A percentile compares a stretch with the other conserved stretches of the same genome.
Evolutionary conservation across 768 basidiomycete species (phyloP).

Genomic region (Leccinum arenicola): DNA sequence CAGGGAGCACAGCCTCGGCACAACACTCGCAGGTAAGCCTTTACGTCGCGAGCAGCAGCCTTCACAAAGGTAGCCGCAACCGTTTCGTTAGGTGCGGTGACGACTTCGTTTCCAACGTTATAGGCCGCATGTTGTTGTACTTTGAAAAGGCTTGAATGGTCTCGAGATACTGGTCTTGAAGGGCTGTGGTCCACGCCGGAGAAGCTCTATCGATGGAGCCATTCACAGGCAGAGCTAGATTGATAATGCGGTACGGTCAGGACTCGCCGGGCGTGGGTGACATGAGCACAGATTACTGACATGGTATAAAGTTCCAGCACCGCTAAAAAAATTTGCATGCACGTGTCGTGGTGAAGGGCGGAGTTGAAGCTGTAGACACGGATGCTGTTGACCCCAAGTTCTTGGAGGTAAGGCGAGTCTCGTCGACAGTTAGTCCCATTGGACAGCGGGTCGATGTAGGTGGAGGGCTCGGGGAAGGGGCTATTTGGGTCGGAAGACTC

Average conservation of each 20-base stretch:
- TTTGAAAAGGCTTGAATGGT: constrained; percentile 80
- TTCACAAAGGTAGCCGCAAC: constrained; percentile 77
- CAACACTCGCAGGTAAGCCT: constrained; percentile 71
- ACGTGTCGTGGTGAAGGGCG: constrained; percentile 78
- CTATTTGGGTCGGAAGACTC: constrained; percentile 46
- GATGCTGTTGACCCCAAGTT: constrained; percentile 75
- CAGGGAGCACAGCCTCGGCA: not conserved
- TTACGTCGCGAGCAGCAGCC: constrained; percentile 86
- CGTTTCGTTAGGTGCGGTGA: constrained; percentile 51
- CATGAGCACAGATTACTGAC: constrained; percentile 42
- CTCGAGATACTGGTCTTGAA: constrained; percentile 72
- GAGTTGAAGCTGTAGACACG: constrained; percentile 88
- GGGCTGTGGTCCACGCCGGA: constrained; percentile 79
- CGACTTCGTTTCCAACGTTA: constrained; percentile 88
- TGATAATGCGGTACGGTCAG: constrained; percentile 53
- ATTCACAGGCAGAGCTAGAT: constrained; percentile 80
- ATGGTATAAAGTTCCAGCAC: constrained; percentile 84
- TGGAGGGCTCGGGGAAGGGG: constrained; percentile 67
- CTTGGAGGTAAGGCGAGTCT: constrained; percentile 73
- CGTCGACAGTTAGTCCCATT: constrained; percentile 65
- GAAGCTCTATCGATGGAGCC: constrained; percentile 73
- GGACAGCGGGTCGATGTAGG: constrained; percentile 78
- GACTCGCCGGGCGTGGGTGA: constrained; percentile 1
- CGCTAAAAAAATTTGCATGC: constrained; percentile 70
- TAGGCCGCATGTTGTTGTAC: constrained; percentile 78